Percentiles rank a stretch among this genome's conserved stretches.
These are phyloP conservation scores for Polysphondylium violaceum DNA, from an alignment of 78 protist genomes.

Conservation along the genomic window DNA sequence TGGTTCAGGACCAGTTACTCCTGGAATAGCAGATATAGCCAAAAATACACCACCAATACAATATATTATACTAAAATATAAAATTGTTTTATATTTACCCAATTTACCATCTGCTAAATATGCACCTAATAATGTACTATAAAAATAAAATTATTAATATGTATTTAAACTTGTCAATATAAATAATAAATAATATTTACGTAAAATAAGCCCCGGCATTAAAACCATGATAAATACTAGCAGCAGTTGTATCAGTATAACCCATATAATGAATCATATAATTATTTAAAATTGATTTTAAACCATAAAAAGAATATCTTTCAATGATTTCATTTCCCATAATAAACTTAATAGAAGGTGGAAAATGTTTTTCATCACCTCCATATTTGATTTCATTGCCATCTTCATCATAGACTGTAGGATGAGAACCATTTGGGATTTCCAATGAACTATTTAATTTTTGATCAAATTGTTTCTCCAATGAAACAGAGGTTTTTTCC, in stretches of 20 bases:
- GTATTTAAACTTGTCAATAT: neutral
- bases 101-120: conserved; percentile 68
- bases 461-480: neutral
- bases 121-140: conserved; percentile 80
- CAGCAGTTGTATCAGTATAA: conserved; percentile 50
- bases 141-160: neutral
- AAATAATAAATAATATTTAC: conserved; percentile 7
- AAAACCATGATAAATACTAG: conserved; percentile 50
- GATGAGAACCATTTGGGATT: neutral
- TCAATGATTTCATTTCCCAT: conserved; percentile 84
- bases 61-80: conserved; percentile 66
- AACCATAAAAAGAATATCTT: conserved; percentile 56
- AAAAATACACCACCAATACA: conserved; percentile 55
- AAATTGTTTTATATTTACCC: conserved; percentile 80
- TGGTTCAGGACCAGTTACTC: conserved; percentile 77
- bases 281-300: conserved; percentile 63
- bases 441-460: neutral
- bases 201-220: conserved; percentile 29
- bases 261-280: conserved; percentile 66
- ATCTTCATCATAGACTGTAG: no score
- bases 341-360: conserved; percentile 51
- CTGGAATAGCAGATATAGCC: conserved; percentile 81
- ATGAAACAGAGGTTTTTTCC: no score
- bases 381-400: neutral
- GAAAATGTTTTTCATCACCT: conserved; percentile 13